Percentiles rank a stretch among this genome's conserved stretches.
Conservation (phyloP, 768 basidiomycete genomes). For the Atractiella rhizophila region DNA sequence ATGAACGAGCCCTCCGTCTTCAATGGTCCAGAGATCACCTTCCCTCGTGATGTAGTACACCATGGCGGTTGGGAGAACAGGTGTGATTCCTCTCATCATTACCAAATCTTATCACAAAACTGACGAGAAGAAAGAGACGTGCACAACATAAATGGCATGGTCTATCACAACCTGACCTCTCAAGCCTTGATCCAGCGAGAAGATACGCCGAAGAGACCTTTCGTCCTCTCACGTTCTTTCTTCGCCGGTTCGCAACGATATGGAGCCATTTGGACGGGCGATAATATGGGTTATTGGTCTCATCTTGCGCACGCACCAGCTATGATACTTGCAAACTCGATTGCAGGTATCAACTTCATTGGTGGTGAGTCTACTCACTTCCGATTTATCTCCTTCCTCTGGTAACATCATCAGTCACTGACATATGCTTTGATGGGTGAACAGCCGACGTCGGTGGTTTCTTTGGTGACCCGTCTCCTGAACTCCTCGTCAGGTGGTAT, state of each 20-base stretch:
- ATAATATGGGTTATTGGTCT: slow-evolving; percentile 92
- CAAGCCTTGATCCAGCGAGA: slow-evolving; percentile 55
- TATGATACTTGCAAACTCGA: slow-evolving; percentile 68
- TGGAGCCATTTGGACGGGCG: slow-evolving; percentile 97
- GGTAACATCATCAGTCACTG: not conserved
- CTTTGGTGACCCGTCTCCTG: slow-evolving; percentile 83
- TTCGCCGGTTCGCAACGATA: slow-evolving; percentile 85
- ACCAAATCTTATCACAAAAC: no score
- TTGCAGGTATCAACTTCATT: slow-evolving; percentile 71
- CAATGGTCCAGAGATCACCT: slow-evolving; percentile 86
- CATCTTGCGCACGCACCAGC: slow-evolving; percentile 83
- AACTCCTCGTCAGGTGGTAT: slow-evolving; percentile 93
- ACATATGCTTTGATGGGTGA: not conserved
- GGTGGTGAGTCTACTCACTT: slow-evolving; percentile 39
- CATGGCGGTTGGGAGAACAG: slow-evolving; percentile 91
- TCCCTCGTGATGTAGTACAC: slow-evolving; percentile 53
- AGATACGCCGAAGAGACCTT: slow-evolving; percentile 53
- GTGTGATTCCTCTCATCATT: no score
- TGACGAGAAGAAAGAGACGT: no score
- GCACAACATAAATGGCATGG: slow-evolving; percentile 94
- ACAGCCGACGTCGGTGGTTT: slow-evolving; percentile 94
- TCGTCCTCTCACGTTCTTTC: slow-evolving; percentile 86
- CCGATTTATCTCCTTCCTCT: not conserved
- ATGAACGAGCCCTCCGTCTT: slow-evolving; percentile 99
- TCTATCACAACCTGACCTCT: slow-evolving; percentile 52